Percentiles rank a stretch among this genome's conserved stretches.
phyloP scores from a whole-genome alignment of 208 protist genomes.

The Trypanosoma melophagium region DNA sequence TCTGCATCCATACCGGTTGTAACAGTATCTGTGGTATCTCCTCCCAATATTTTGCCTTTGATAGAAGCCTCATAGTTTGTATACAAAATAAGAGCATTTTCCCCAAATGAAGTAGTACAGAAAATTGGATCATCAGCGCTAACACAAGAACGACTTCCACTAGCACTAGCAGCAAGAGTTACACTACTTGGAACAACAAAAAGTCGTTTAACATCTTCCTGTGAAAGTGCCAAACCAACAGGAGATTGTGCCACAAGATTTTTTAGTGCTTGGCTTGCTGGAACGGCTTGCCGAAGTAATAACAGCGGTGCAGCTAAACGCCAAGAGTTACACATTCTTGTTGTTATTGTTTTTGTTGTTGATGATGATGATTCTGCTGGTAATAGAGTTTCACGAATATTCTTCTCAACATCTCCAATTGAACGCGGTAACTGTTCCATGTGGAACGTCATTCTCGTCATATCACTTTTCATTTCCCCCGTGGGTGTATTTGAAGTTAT shows the following conservation, averaged over 20 bases:
- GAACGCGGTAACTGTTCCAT: constrained; percentile 17
- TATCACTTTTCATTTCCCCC: not conserved
- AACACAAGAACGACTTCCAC: not conserved
- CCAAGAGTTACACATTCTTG: not conserved
- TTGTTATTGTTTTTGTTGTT: not conserved
- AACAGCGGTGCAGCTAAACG: constrained; percentile 35
- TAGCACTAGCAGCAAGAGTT: not conserved
- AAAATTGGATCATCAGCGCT: constrained; percentile 20
- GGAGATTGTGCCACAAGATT: constrained; percentile 59
- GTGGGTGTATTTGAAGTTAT: not conserved
- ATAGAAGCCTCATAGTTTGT: constrained; percentile 29
- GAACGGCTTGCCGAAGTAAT: constrained; percentile 44
- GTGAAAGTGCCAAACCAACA: constrained; percentile 44
- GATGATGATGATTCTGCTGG: not conserved
- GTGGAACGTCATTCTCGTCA: not conserved
- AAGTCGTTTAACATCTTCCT: constrained; percentile 66
- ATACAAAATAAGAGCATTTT: constrained; percentile 22
- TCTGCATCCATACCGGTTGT: not conserved
- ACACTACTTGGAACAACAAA: constrained; percentile 27
- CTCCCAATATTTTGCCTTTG: not conserved
- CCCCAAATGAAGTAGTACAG: constrained; percentile 23
- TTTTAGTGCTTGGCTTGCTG: constrained; percentile 56
- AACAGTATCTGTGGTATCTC: not conserved
- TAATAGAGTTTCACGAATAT: constrained; percentile 4
- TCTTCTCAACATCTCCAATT: constrained; percentile 28